Evolutionary conservation across 2,329 filamentous ascomycete genomes (phyloP).

Genomic region (Cytospora mali): DNA sequence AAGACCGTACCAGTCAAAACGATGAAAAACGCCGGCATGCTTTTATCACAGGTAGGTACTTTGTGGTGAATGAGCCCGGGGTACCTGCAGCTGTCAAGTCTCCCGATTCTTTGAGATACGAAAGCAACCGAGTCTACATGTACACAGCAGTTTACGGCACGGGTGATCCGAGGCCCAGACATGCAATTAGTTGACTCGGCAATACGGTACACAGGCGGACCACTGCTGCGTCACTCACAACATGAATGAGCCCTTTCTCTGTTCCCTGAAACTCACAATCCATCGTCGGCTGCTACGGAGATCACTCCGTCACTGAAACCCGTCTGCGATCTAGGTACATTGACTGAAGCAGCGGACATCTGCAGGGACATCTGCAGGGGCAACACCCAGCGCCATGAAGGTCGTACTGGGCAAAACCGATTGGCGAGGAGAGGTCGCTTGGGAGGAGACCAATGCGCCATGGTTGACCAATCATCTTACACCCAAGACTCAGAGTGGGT

Average conservation of each 20-base stretch:
- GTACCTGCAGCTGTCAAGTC: too few species aligned
- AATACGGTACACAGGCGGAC: constrained; percentile 3
- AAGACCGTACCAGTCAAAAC: too few species aligned
- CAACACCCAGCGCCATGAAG: constrained; percentile 12
- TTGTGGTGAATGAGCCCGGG: too few species aligned
- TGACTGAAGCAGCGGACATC: not conserved
- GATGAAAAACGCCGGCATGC: not conserved
- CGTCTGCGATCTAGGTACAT: not conserved
- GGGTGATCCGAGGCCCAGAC: too few species aligned
- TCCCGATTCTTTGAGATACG: too few species aligned
- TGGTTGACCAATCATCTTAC: constrained; percentile 23
- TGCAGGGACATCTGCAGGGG: constrained; percentile 13
- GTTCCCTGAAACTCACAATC: not conserved
- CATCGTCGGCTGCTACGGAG: not conserved
- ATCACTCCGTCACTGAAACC: not conserved
- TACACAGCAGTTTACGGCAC: too few species aligned
- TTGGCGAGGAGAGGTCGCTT: constrained; percentile 25
- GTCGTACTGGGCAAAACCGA: constrained; percentile 15
- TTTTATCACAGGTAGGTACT: too few species aligned
- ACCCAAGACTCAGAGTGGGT: constrained; percentile 4
- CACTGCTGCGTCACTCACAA: not conserved
- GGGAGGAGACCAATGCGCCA: constrained; percentile 2
- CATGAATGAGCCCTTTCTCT: not conserved
- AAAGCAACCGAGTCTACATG: not conserved
- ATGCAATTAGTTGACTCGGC: too few species aligned